Conservation (phyloP, 78 protist species). For the Acrasis kona region DNA sequence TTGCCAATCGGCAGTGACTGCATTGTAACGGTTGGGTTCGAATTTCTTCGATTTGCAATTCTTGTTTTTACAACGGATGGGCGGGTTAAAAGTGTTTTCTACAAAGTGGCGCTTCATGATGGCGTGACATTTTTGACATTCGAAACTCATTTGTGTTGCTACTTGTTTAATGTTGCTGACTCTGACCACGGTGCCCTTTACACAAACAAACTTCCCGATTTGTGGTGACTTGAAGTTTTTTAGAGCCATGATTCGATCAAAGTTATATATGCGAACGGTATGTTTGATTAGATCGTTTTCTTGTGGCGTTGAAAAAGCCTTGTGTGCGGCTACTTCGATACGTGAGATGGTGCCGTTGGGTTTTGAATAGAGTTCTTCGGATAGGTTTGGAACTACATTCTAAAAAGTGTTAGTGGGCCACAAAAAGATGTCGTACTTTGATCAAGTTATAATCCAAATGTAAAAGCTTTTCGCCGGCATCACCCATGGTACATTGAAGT, state of each 20-base stretch:
- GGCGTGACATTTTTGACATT: slow-evolving; percentile 45
- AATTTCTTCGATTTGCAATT: slow-evolving; percentile 47
- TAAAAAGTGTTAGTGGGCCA: no score
- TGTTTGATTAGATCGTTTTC: neutral
- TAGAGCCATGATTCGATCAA: neutral
- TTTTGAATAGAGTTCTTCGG: neutral
- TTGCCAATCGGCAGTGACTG: slow-evolving; percentile 75
- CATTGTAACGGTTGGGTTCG: slow-evolving; percentile 35
- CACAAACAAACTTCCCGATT: slow-evolving; percentile 44
- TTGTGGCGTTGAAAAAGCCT: neutral
- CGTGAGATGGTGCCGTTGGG: neutral
- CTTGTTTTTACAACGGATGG: slow-evolving; percentile 8
- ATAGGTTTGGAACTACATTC: no score
- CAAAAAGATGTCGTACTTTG: neutral
- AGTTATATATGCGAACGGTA: neutral
- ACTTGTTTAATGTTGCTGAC: slow-evolving; percentile 71
- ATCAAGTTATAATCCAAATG: neutral
- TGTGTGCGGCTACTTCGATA: neutral
- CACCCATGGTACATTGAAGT: neutral
- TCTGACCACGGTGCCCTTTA: slow-evolving; percentile 85
- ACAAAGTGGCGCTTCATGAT: neutral
- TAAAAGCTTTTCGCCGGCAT: no score
- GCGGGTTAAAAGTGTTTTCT: slow-evolving; percentile 45
- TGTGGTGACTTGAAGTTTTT: neutral
- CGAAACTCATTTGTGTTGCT: slow-evolving; percentile 44